Evolutionary conservation across 1,284 basidiomycete genomes (phyloP).

Genomic region (Erythrobasidium hasegawianum): DNA sequence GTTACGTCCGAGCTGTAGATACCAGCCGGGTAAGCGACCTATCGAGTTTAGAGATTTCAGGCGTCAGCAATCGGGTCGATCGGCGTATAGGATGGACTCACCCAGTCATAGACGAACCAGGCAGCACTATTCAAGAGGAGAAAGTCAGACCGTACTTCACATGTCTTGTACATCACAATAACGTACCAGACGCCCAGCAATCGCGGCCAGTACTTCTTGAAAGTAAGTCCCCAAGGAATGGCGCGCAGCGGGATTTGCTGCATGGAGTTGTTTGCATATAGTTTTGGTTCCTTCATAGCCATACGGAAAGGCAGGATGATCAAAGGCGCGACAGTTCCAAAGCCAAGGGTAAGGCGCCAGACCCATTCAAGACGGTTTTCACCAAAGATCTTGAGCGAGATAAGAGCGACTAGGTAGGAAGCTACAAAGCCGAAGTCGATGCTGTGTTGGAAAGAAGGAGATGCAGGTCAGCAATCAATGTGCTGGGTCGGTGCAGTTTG

Average conservation of each 20-base stretch:
- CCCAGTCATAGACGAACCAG: too few species aligned
- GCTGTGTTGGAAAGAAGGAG: too few species aligned
- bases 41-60: too few species aligned
- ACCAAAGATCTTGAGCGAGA: slow-evolving; percentile 83
- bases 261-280: slow-evolving; percentile 72
- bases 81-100: too few species aligned
- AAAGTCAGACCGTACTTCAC: too few species aligned
- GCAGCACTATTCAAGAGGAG: too few species aligned
- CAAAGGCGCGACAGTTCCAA: slow-evolving; percentile 76
- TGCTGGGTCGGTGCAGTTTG: too few species aligned
- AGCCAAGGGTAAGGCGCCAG: slow-evolving; percentile 84
- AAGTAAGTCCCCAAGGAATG: slow-evolving; percentile 72
- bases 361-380: slow-evolving; percentile 72
- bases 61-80: too few species aligned
- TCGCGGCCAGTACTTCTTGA: slow-evolving; percentile 73
- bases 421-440: slow-evolving; percentile 85
- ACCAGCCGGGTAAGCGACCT: too few species aligned
- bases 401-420: slow-evolving; percentile 68
- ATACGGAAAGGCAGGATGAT: slow-evolving; percentile 81
- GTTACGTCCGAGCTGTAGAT: too few species aligned
- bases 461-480: too few species aligned
- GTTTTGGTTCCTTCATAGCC: slow-evolving; percentile 72
- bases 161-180: too few species aligned
- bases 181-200: slow-evolving; percentile 66
- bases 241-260: slow-evolving; percentile 54